Evolutionary conservation across 192 early-diverging fungal species (phyloP), one percentile per base, ranked within the genome.

Genomic region (Backusella circina): DNA sequence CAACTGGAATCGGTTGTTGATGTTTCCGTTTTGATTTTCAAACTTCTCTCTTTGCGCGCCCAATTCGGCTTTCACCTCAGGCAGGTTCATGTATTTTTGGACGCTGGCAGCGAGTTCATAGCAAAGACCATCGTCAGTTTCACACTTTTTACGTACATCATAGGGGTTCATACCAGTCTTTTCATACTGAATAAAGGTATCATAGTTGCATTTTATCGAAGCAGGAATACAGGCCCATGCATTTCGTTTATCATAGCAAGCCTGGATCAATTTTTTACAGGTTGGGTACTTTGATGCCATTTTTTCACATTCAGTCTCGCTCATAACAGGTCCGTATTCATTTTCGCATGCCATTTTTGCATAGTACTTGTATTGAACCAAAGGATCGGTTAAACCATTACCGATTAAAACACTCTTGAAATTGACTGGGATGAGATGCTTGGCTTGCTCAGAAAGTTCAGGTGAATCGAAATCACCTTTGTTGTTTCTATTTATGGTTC

Each of bases 281-380:
- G 91, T 91, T 12, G 92, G 88, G 80, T 92, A 95, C 16, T 87
- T 84, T 16, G 74, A 80, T 66, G 88, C 84, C 96, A 99, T 99
- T 16, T 79, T 77, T 32, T 91, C 86, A 75, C 95, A 95, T 76
- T 91, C 90, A 21, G 77, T 76, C 79, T 95, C 84, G 50, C 86
- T 85, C 21, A 99, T 81, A 47, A 97, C 91, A 37, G 97, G 93
- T 31, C 89, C 89, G 82, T 99, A 94, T 12, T 87, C 85, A 37
- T 85, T 91, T 67, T 93, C 87, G 80, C 91, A 95, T 1, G 92
- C 92, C 93, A 94, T 94, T 65, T 89, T 88, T 7, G 93, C 86
- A 82, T 96, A 99, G 81, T 94, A 94, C 82, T 95, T 90, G 86
- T 96, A 57, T 87, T 99, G 98, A 28, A 92, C 83, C 65, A 94